Evolutionary conservation across 2,329 filamentous ascomycete species (phyloP).

Genomic region (Exophiala sp.): DNA sequence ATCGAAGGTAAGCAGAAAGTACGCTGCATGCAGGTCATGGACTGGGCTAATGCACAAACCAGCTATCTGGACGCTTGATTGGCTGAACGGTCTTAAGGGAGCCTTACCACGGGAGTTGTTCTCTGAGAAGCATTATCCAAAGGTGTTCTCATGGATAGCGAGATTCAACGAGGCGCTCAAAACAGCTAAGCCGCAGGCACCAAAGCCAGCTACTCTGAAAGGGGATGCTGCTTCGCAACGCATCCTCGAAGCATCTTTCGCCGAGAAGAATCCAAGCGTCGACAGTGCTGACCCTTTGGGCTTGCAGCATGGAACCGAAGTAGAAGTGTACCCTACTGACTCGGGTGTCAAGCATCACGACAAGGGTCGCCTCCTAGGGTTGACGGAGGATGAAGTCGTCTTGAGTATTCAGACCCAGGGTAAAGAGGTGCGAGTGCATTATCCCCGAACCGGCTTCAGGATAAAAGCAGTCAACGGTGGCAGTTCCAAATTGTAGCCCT

Average conservation of each 20-base stretch:
- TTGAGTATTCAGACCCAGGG: conserved; percentile 49
- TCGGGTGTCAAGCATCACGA: conserved; percentile 60
- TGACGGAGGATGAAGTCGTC: conserved; percentile 56
- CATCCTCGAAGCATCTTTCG: conserved; percentile 47
- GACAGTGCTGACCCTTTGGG: conserved; percentile 52
- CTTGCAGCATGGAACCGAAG: conserved; percentile 51
- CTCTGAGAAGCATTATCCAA: conserved; percentile 53
- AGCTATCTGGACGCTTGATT: conserved; percentile 65
- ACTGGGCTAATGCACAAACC: conserved; percentile 20
- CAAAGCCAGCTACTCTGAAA: conserved; percentile 44
- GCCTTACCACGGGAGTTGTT: conserved; percentile 55
- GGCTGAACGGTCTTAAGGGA: conserved; percentile 56
- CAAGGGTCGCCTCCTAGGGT: conserved; percentile 51
- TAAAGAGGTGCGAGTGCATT: conserved; percentile 54
- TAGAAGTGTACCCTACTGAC: conserved; percentile 62
- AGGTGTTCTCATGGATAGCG: conserved; percentile 60
- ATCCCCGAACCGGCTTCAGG: conserved; percentile 49
- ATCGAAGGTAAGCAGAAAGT: conserved; percentile 53
- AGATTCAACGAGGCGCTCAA: conserved; percentile 55
- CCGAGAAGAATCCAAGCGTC: conserved; percentile 44
- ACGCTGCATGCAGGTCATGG: conserved; percentile 17
- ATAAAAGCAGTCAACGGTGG: conserved; percentile 20
- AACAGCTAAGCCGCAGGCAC: conserved; percentile 39
- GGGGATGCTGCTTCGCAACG: conserved; percentile 53
- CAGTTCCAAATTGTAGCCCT: conserved; percentile 18